Base-by-base conservation (phyloP, 495 filamentous ascomycete genomes). In the Podospora fimiseda region DNA sequence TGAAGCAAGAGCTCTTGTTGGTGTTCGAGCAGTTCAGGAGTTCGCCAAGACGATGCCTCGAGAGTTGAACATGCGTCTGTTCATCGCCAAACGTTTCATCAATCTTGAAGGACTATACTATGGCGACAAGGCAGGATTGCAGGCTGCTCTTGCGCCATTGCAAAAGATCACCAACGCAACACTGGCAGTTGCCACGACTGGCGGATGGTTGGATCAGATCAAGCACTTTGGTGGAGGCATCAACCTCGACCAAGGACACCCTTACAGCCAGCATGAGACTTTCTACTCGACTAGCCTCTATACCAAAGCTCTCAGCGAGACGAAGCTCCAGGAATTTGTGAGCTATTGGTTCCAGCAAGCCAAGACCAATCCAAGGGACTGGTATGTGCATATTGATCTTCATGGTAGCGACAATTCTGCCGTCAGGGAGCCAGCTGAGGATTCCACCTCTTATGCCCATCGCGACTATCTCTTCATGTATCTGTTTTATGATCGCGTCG, bases 331-430 rank as follows among this genome's bases (percentile, higher is more conserved):
- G 46, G 51, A 53, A 11, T 72, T 74, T 27, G 60, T 65, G 11
- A 60, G 67, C 60, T 74, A 75, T 54, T 74, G 70, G 71, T 71
- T 74, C 52, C 55, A 62, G 48, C 47, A 65, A 5, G 72, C 71
- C 53, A 72, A 70, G 62, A 44, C 62, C 9, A 70, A 71, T 55
- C 66, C 63, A 38, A 58, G 65, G 1, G 65, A 69, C 36, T 76
- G 74, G 74, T 74, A 73, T 40, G 65, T 75, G 51, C 69, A 74
- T 38, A 61, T 76, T 27, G 74, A 76, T 51, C 33, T 76, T 24
- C 70, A 74, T 46, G 72, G 74, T 53, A 70, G 72, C 23, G 65
- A 68, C 47, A 69, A 67, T 48, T 72, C 71, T 20, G 68, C 66
- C 24, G 67, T 76, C 7, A 51, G 65, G 30, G 53, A 62, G 42